A percentile compares a stretch with the other conserved stretches of the same genome.
These are phyloP conservation scores for Marasmius sp. DNA, from an alignment of 1,284 basidiomycete species.

Conservation along the genomic window DNA sequence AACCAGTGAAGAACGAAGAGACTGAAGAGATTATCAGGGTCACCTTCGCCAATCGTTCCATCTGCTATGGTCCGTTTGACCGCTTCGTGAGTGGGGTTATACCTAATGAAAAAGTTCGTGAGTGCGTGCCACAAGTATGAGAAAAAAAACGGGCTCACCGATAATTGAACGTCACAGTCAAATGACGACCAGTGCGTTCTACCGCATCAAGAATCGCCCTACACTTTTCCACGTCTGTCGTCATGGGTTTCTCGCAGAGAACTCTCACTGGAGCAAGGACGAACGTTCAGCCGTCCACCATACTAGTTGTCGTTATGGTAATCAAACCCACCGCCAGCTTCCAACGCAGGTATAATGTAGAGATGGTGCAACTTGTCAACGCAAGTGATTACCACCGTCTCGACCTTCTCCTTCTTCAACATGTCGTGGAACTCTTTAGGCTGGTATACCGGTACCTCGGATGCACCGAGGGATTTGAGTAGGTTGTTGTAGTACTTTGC, in stretches of 20 bases:
- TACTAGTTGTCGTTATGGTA: not conserved
- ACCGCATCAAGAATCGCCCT: conserved; percentile 46
- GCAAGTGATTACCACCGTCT: conserved; percentile 52
- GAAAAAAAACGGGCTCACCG: conserved; percentile 24
- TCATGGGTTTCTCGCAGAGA: conserved; percentile 58
- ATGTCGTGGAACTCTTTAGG: conserved; percentile 47
- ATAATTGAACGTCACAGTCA: conserved; percentile 47
- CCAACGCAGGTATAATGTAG: conserved; percentile 47
- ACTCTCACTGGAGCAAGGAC: conserved; percentile 33
- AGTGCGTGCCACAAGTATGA: not conserved
- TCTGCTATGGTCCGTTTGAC: conserved; percentile 48
- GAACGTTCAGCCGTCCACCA: not conserved
- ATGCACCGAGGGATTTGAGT: conserved; percentile 36
- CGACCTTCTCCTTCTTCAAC: conserved; percentile 46
- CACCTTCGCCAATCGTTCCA: conserved; percentile 47
- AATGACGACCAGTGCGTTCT: conserved; percentile 38
- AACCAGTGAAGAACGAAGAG: not conserved
- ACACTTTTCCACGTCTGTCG: conserved; percentile 51
- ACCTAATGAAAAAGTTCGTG: conserved; percentile 28
- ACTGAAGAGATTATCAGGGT: not conserved
- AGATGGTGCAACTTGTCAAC: conserved; percentile 50
- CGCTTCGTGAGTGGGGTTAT: conserved; percentile 56
- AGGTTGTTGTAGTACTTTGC: conserved; percentile 48
- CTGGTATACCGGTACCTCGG: conserved; percentile 38
- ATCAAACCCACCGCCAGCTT: conserved; percentile 34